Evolutionary conservation across 768 basidiomycete genomes (phyloP).

Genomic region (Krasilnikovozyma curviuscula): DNA sequence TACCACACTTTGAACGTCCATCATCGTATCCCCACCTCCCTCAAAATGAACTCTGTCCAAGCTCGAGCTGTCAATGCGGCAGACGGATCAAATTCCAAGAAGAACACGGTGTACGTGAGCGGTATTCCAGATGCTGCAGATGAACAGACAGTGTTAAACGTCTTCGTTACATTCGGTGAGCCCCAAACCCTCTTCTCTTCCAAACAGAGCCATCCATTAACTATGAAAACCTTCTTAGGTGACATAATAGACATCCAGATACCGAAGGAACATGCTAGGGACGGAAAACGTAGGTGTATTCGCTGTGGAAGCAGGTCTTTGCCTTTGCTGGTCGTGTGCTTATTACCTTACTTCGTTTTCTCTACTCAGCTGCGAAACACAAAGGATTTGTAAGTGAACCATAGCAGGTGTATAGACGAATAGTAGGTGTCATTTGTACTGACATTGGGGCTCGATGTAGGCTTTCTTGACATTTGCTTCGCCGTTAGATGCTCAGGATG

Average conservation of each 20-base stretch:
- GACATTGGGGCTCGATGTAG: no score
- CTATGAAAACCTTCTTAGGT: neutral
- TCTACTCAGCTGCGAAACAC: neutral
- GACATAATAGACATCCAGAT: conserved; percentile 7
- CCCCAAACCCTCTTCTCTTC: neutral
- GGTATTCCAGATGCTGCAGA: conserved; percentile 3
- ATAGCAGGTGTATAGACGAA: no score
- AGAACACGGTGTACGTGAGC: conserved; percentile 8
- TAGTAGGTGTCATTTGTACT: no score
- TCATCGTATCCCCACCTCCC: no score
- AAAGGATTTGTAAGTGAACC: no score
- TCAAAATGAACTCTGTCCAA: no score
- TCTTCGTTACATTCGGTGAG: conserved; percentile 10
- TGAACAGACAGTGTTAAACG: conserved; percentile 2
- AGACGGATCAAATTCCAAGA: no score
- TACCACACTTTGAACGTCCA: no score
- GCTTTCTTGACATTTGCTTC: neutral
- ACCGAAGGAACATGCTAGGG: neutral
- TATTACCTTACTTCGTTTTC: neutral
- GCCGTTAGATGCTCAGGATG: neutral
- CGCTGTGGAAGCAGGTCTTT: neutral
- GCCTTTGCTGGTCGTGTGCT: neutral
- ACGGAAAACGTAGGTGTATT: neutral
- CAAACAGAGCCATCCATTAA: neutral
- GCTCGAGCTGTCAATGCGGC: no score